These are phyloP conservation scores for Ophiostoma perfectum DNA, from an alignment of 2,329 filamentous ascomycete species.

Conservation along the genomic window DNA sequence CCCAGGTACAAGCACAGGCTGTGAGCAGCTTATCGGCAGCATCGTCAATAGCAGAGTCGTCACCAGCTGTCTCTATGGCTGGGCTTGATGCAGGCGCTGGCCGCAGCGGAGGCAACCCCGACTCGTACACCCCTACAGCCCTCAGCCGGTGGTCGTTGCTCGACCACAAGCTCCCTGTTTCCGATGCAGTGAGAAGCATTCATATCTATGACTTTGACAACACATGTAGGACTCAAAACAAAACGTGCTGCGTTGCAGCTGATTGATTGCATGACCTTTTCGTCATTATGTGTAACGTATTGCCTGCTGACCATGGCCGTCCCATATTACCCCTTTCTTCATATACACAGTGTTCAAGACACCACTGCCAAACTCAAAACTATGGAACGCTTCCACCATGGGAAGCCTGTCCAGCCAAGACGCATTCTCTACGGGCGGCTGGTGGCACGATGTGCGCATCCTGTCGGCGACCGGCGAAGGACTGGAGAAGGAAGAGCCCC, in stretches of 20 bases:
- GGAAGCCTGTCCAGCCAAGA: conserved; percentile 72
- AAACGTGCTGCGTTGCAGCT: too few relatives aligned
- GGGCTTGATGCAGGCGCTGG: not conserved
- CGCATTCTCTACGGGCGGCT: conserved; percentile 75
- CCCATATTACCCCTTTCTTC: too few relatives aligned
- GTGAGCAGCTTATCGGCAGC: conserved; percentile 4
- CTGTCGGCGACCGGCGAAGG: conserved; percentile 82
- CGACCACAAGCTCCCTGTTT: conserved; percentile 55
- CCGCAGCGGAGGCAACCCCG: not conserved
- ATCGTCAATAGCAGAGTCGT: not conserved
- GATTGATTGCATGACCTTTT: too few relatives aligned
- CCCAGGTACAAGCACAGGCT: not conserved
- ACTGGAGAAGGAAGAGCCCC: conserved; percentile 70
- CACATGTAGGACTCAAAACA: conserved; percentile 55
- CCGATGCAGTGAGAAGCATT: conserved; percentile 67
- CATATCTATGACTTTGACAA: conserved; percentile 99
- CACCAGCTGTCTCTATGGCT: not conserved
- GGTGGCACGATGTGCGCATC: conserved; percentile 93
- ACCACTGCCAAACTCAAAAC: conserved; percentile 77
- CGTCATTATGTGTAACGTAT: too few relatives aligned
- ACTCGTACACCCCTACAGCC: conserved; percentile 58
- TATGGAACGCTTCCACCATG: conserved; percentile 78
- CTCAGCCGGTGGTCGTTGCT: conserved; percentile 80
- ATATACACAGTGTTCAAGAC: conserved; percentile 70
- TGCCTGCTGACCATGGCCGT: too few relatives aligned